Base-by-base conservation (phyloP, 225 moss, liverwort and hornwort genomes). In the Polytrichum commune region DNA sequence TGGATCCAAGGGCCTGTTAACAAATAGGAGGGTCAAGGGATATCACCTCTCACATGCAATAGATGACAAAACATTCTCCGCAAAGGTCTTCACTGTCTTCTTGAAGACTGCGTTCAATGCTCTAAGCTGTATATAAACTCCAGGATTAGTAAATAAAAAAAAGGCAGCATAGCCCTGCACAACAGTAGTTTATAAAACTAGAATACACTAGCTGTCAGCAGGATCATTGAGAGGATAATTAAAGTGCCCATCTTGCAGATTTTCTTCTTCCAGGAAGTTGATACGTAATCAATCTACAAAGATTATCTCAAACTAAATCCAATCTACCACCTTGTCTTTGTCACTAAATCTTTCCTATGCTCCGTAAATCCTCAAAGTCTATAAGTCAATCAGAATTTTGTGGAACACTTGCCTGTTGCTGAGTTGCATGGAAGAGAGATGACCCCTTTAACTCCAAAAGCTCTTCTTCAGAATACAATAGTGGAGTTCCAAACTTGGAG, bases 401-500 rank as follows among this genome's bases (percentile, higher is more conserved):
- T 76, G 33, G 55, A 26, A 46, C 13, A 75, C 72, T 73, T 75
- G 69, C 97, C 91, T 91, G 92, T 27, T 77, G 70, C 71, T 60
- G 80, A 25, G 97, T 94, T 30, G 97, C 97, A 70, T 82, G 80
- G 60, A 81, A 91, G 27, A 97, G 82, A 56, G 86, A 71, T 61
- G 94, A 91, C 62, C 97, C 97, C 75, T 94, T 78, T 80, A 97
- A 77, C 81, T 92, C 94, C 69, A 82, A 55, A 29, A 94, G 67
- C 71, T 91, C 97, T 61, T 94, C 83, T 18, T 87, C 91, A 13
- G 90, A 86, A 68, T 82, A 94, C 62, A 74, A 82, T 29, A 91
- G 81, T 56, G 91, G 82, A 65, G 85, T 85, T 62, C 92, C 92
- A 68, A 94, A 97, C 79, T 87, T 76, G 72, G 71, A 76, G 46